Percentiles rank a stretch among this genome's conserved stretches.
Evolutionary conservation across 306 rosid species (phyloP).

Genomic region (Boehmeria nivea): DNA sequence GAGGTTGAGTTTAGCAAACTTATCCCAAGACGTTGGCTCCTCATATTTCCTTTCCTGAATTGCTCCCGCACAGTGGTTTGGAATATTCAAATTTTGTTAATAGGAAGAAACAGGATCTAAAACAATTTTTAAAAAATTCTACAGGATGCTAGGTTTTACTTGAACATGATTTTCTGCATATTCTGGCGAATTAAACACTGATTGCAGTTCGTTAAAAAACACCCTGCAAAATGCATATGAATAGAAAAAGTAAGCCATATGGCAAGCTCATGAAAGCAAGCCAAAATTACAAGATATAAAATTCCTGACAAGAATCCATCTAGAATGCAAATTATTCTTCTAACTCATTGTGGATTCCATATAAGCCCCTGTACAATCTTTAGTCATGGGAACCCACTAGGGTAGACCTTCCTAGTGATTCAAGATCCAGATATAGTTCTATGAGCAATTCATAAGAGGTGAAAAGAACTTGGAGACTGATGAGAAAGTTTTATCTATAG

Average conservation of each 20-base stretch:
- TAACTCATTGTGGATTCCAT: too few species aligned
- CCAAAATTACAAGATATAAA: too few species aligned
- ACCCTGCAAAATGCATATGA: constrained; percentile 46
- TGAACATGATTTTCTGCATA: constrained; percentile 47
- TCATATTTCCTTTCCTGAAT: constrained; percentile 49
- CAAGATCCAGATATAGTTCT: neutral
- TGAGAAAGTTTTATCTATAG: too few species aligned
- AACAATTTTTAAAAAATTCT: constrained; percentile 12
- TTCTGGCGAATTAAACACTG: constrained; percentile 44
- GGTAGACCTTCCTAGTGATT: neutral
- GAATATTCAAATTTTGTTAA: constrained; percentile 20
- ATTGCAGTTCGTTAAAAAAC: constrained; percentile 59
- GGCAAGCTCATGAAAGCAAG: neutral
- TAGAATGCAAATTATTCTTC: too few species aligned
- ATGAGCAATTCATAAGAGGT: neutral
- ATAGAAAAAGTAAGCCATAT: constrained; percentile 1
- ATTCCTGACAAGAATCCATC: neutral
- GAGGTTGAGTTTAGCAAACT: constrained; percentile 55
- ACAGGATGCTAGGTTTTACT: constrained; percentile 40
- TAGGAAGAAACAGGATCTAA: neutral
- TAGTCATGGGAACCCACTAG: too few species aligned
- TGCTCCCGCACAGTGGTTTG: constrained; percentile 29
- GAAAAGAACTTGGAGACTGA: too few species aligned
- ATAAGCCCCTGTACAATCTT: too few species aligned
- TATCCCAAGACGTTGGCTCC: constrained; percentile 50